Conservation (phyloP, 2,329 filamentous ascomycete genomes). For the Ophiostoma tasmaniense region DNA sequence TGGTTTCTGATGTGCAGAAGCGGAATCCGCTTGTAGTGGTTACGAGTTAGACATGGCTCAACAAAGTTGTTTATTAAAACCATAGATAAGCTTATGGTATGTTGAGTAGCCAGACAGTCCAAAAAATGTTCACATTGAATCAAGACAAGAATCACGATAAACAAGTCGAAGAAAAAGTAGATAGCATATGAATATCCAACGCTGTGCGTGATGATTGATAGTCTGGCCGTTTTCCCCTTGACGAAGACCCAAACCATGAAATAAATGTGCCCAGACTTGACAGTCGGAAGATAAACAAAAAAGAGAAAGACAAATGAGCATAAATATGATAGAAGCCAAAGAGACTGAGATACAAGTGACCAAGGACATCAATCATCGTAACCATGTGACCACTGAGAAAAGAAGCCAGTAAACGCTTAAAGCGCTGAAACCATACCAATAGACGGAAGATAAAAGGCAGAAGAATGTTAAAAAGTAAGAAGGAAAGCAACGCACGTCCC, state of each 20-base stretch:
- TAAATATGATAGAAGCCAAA: background rate
- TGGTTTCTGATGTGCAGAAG: background rate
- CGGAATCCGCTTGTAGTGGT: background rate
- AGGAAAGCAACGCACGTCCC: background rate
- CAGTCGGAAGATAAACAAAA: background rate
- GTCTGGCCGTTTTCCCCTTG: background rate
- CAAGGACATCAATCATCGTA: constrained; percentile 2
- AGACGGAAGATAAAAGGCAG: background rate
- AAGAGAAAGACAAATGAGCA: background rate
- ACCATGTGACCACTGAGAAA: background rate
- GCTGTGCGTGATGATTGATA: background rate
- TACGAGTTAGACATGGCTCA: background rate
- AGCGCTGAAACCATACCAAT: background rate
- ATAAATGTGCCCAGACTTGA: background rate
- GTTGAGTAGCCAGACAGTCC: too few species aligned
- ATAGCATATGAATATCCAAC: background rate
- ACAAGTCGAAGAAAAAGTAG: background rate
- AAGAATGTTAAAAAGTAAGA: background rate
- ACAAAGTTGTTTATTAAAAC: background rate
- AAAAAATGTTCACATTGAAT: background rate
- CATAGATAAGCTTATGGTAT: background rate
- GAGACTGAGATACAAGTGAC: background rate
- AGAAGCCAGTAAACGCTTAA: background rate
- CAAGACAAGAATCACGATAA: background rate
- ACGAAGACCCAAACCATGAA: background rate